Conservation (phyloP, 352 stramenopile species). For the Aphanomyces stellatus region DNA sequence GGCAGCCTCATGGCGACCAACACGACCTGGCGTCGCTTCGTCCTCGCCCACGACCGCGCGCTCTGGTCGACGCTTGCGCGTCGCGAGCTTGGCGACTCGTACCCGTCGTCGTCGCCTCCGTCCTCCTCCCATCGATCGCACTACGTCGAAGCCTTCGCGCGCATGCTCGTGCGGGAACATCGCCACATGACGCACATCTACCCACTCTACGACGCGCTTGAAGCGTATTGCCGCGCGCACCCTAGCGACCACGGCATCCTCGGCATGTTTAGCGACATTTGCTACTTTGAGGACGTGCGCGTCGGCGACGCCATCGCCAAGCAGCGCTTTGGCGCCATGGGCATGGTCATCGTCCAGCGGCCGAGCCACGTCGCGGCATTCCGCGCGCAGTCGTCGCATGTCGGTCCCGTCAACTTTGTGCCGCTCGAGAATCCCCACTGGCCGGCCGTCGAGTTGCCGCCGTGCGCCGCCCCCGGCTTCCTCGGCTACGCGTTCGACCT, state of each 20-base stretch:
- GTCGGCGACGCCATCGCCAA: slow-evolving; percentile 48
- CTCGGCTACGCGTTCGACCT: slow-evolving; percentile 70
- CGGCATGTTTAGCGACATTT: slow-evolving; percentile 69
- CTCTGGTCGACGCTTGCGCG: slow-evolving; percentile 35
- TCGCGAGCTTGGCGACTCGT: slow-evolving; percentile 34
- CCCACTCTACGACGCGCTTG: slow-evolving; percentile 32
- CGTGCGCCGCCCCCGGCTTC: slow-evolving; percentile 37
- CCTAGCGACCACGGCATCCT: slow-evolving; percentile 48
- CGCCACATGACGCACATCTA: slow-evolving; percentile 36
- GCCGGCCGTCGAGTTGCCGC: slow-evolving; percentile 41
- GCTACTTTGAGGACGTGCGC: slow-evolving; percentile 47
- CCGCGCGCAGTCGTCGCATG: slow-evolving; percentile 37
- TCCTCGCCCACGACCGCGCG: slow-evolving; percentile 30
- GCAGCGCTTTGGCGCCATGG: slow-evolving; percentile 47
- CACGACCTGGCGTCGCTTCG: slow-evolving; percentile 31
- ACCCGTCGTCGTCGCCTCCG: slow-evolving; percentile 39
- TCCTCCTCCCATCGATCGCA: slow-evolving; percentile 7
- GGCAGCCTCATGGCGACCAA: slow-evolving; percentile 35
- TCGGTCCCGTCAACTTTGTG: slow-evolving; percentile 55
- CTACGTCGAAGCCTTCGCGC: slow-evolving; percentile 38
- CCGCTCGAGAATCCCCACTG: slow-evolving; percentile 60
- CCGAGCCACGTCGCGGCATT: slow-evolving; percentile 54
- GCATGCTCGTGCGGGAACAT: slow-evolving; percentile 39
- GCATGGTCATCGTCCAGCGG: slow-evolving; percentile 50
- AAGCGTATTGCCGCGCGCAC: slow-evolving; percentile 41